Base-by-base conservation (phyloP, 495 filamentous ascomycete species). In the Lindgomyces ingoldianus region DNA sequence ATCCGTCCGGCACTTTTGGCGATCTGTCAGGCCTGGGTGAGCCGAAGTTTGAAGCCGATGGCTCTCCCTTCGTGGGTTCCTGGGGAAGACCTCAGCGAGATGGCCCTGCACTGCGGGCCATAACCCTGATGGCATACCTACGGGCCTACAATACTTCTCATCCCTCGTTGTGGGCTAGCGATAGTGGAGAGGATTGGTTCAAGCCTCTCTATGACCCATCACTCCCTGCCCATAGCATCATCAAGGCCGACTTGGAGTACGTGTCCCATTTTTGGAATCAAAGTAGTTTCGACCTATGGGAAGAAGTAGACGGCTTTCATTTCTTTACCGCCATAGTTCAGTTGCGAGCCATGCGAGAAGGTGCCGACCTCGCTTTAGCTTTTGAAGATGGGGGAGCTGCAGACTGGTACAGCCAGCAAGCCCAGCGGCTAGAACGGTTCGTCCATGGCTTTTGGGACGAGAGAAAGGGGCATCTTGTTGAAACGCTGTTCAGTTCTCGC, bases 71-170 rank as follows among this genome's bases (percentile, higher is more conserved):
- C 71, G 78, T 76, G 21, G 84, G 79, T 29, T 66, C 78, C 1
- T 88, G 85, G 85, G 86, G 85, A 30, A 75, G 85, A 22, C 85
- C 85, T 22, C 85, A 88, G 70, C 75, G 81, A 30, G 85, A 88
- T 69, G 85, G 85, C 16, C 85, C 85, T 42, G 80, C 81, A 2
- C 75, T 83, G 26, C 69, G 81, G 9, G 77, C 78, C 19, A 73
- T 81, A 58, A 76, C 81, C 14, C 65, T 83, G 29, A 81, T 81
- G 33, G 68, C 67, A 11, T 83, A 79, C 48, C 62, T 79, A 10
- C 72, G 68, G 21, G 60, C 60, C 12, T 70, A 74, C 47, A 78
- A 78, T 57, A 49, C 64, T 12, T 75, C 75, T 1, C 58, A 79
- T 27, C 75, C 77, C 6, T 60, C 62, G 11, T 57, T 75, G 12